Evolutionary conservation across 441 rosid genomes (phyloP), one percentile per base, ranked within the genome.

Genomic region (Populus hybrid): DNA sequence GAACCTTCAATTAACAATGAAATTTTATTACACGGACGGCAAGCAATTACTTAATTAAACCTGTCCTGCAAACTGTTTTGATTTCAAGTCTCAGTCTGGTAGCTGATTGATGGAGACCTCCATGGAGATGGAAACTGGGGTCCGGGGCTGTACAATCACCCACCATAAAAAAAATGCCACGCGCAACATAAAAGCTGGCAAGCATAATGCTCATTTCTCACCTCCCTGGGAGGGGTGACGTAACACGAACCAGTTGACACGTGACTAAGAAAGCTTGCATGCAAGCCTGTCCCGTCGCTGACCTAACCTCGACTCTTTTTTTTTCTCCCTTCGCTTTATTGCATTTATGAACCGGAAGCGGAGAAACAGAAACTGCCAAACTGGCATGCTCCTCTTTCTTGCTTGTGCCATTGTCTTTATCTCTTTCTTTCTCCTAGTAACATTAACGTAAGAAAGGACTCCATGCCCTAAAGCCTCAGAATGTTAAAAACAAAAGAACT

Each of bases 201-300:
- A 18, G 31, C 69, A 69, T 69, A 26, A 26, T 56, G 26, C 73
- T 42, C 8, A 0, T 0, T n/a, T 36, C 73, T 42, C 7, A 7
- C 0, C 56, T 23, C 6, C 2, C 12, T 1, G 26, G 4, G 28
- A 8, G 28, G 6, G 28, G 69, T 76, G 74, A 59, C 74, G 61
- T 6, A 2, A 7, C 42, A 59, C 3, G 24, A 69, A 9, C 7
- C 11, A 50, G 21, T 3, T 61, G 38, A 21, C 79, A 69, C 68
- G 74, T 80, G 77, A 73, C 70, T 14, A 21, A 42, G 40, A 71
- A 18, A 69, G 69, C 78, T 80, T 71, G 65, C 65, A 23, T 21
- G 65, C 64, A 75, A 64, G 28, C 14, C 21, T 50, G 33, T 45
- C 76, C 76, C n/a, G 68, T 35, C 59, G 14, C 33, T 63, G 31